Evolutionary conservation across 2,329 filamentous ascomycete species (phyloP), one percentile per base, ranked within the genome.

Genomic region (Blastomyces silverae): DNA sequence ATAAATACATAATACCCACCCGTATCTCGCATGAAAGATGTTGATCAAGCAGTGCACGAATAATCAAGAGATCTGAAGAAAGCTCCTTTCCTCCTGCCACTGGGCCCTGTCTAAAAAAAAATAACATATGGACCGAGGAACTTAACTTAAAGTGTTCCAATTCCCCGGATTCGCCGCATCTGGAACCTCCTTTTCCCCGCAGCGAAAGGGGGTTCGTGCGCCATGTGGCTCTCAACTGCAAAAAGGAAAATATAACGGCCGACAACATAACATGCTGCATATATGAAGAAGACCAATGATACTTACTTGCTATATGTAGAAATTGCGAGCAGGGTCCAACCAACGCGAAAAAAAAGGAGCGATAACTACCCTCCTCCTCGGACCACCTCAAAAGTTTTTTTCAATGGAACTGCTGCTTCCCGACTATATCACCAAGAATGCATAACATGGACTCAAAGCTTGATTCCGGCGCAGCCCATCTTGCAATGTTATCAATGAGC

Each of bases 381-480:
- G n/a, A n/a, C 10, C 2, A 20, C 25, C 31, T 17, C 22, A n/a
- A 28, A 13, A 28, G 10, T 44, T 8, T 31, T 31, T 31, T 37
- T 61, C 44, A 61, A 31, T 44, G 39, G 46, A 48, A 64, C 11
- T 55, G 48, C 31, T 55, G 58, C 25, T 64, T 62, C 58, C 63
- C 20, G 11, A 25, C n/a, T 34, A 64, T 64, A 61, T 64, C 63
- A 46, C 34, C 44, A 20, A 64, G 22, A 53, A 64, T 64, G 10
- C 57, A 61, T 53, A 60, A 22, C 6, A 61, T 31, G 37, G 63
- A 50, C 44, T 64, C 63, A 52, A 64, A 64, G 48, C 63, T 64
- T 17, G 63, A 64, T 11, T 64, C 63, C 20, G 63, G 63, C 20
- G 55, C 55, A 2, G 53, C 62, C 62, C 62, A 64, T 25, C 13